Percentiles rank a stretch among this genome's conserved stretches.
Conservation (phyloP, 192 early-diverging fungal species). For the Thamnidium elegans region DNA sequence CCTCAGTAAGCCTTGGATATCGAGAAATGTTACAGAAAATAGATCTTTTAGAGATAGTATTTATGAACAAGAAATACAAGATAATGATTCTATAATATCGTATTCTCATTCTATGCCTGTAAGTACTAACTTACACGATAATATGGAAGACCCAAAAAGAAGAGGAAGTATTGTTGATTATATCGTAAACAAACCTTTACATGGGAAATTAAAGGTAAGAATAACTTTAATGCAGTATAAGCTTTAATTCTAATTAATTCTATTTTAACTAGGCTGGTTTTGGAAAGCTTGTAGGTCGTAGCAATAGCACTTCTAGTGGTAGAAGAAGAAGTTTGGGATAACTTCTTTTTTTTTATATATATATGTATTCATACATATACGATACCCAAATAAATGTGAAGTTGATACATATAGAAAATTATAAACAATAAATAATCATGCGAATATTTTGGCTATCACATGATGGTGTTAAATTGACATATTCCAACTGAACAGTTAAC, state of each 20-base stretch:
- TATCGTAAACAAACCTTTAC: slow-evolving; percentile 17
- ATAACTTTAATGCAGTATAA: not conserved
- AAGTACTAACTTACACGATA: not conserved
- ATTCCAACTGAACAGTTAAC: no score
- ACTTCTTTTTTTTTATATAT: no score
- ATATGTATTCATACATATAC: no score
- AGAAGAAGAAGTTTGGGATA: no score
- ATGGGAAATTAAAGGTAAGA: slow-evolving; percentile 12
- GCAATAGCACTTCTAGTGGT: no score
- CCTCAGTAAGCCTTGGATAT: slow-evolving; percentile 17
- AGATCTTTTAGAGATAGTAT: not conserved
- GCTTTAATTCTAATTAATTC: not conserved
- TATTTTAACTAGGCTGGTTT: not conserved
- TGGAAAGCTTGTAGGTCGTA: not conserved
- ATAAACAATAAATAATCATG: no score
- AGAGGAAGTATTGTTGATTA: slow-evolving; percentile 12
- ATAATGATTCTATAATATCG: slow-evolving; percentile 1
- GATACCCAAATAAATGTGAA: no score
- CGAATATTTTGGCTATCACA: no score
- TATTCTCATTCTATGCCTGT: not conserved
- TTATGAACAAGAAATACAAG: not conserved
- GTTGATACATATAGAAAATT: no score
- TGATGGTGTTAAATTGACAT: no score
- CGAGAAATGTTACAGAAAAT: slow-evolving; percentile 2
- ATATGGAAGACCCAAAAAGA: slow-evolving; percentile 7